Conservation (phyloP, 352 stramenopile genomes). For the Hyphochytrium catenoides region DNA sequence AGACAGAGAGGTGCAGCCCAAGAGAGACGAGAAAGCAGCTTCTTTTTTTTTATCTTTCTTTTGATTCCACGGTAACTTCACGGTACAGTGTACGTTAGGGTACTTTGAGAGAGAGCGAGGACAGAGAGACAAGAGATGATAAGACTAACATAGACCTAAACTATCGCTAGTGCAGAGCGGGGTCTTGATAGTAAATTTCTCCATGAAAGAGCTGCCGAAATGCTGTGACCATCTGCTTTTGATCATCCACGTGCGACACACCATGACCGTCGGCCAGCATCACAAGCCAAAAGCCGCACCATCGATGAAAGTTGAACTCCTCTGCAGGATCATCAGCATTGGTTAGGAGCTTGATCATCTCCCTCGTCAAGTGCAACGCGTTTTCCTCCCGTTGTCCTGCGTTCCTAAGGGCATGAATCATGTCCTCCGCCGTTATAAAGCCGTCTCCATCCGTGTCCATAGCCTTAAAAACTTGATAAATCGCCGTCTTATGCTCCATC, state of each 20-base stretch:
- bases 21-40: no score
- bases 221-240: conserved; percentile 12
- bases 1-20: no score
- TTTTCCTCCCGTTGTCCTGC: conserved; percentile 14
- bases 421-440: conserved; percentile 19
- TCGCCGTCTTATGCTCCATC: conserved; percentile 10
- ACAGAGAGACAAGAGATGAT: no score
- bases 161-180: no score
- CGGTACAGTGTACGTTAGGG: no score
- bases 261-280: conserved; percentile 17
- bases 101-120: no score
- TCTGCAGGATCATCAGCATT: conserved; percentile 19
- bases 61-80: no score
- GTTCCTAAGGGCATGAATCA: conserved; percentile 17
- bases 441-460: conserved; percentile 23
- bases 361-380: conserved; percentile 13
- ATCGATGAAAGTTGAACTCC: conserved; percentile 23
- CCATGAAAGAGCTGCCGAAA: conserved; percentile 20
- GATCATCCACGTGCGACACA: conserved; percentile 20
- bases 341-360: conserved; percentile 20
- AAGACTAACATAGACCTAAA: no score
- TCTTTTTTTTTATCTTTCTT: no score
- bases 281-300: conserved; percentile 24
- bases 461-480: conserved; percentile 17
- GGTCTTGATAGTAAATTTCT: no score